Evolutionary conservation across 2,329 filamentous ascomycete species (phyloP).

Genomic region (Fusarium sp.): DNA sequence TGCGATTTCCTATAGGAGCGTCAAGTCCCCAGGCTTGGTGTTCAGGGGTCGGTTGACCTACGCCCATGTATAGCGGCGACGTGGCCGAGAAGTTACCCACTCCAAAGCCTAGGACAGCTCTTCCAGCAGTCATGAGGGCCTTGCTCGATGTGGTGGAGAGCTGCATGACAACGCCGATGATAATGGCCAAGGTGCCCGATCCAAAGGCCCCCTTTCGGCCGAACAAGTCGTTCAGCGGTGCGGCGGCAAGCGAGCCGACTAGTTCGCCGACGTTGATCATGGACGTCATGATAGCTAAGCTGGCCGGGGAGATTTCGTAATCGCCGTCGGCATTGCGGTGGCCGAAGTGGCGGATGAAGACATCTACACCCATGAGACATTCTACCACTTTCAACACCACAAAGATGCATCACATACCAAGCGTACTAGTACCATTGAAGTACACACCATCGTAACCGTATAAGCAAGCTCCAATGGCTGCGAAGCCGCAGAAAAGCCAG

Average conservation of each 20-base stretch:
- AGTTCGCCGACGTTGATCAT: conserved; percentile 56
- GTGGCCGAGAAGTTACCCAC: conserved; percentile 55
- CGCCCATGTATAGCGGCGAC: conserved; percentile 52
- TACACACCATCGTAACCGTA: conserved; percentile 54
- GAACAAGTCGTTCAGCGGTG: conserved; percentile 51
- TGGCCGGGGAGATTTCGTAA: conserved; percentile 44
- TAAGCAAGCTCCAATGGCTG: conserved; percentile 51
- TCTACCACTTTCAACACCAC: not conserved
- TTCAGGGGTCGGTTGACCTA: conserved; percentile 20
- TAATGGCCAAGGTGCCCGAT: conserved; percentile 42
- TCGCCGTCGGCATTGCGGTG: conserved; percentile 40
- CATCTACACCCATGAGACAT: conserved; percentile 20
- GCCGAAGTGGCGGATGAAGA: conserved; percentile 51
- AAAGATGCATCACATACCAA: conserved; percentile 37
- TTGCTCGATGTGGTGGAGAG: conserved; percentile 40
- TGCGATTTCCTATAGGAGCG: conserved; percentile 42
- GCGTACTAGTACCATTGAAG: conserved; percentile 48
- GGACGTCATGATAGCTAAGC: conserved; percentile 48
- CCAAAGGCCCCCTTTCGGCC: conserved; percentile 50
- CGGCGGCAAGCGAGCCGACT: conserved; percentile 50
- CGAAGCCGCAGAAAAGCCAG: conserved; percentile 51
- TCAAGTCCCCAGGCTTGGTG: not conserved
- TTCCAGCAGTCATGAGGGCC: conserved; percentile 39
- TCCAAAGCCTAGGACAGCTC: conserved; percentile 40
- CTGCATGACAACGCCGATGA: conserved; percentile 43